Evolutionary conservation across 139 green algal species (phyloP), one percentile per base, ranked within the genome.

Genomic region (Monoraphidium neglectum): DNA sequence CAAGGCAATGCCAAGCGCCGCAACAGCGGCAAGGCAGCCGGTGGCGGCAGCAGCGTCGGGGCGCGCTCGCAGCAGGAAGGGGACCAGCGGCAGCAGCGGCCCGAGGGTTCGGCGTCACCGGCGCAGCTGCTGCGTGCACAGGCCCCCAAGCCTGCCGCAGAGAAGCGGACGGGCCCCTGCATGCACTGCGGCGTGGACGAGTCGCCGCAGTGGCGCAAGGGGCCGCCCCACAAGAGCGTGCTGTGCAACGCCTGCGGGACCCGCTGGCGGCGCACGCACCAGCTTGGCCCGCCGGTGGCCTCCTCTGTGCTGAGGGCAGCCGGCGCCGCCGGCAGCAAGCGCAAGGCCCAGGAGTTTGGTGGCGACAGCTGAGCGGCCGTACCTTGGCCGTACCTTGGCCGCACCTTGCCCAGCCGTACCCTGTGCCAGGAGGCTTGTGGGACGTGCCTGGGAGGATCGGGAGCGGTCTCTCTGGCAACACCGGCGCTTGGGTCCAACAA

Each of bases 231-330:
- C 24, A 81, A 85, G 67, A 86, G 89, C 46, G 75, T 91, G 62
- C 82, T 94, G 8, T 94, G 90, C 84, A 94, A 94, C 69, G 90
- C 90, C 37, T 94, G 90, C 73, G 90, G 90, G 46, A 92, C 88
- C 0, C 77, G 89, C 35, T 93, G 77, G 74, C 80, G 83, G 3
- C 76, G 83, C 40, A 87, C 79, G 10, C 68, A 83, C 69, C 79
- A 88, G 71, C 80, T 88, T 3, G 68, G 60, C 23, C 70, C 82
- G 2, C 62, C 73, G 10, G 68, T 79, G 1, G 62, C 73, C 5
- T 79, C 73, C 15, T 65, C 49, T 2, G 73, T 63, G n/a, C 60
- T n/a, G n/a, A n/a, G n/a, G n/a, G n/a, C n/a, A n/a, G n/a, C n/a
- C n/a, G n/a, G n/a, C n/a, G n/a, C n/a, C n/a, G n/a, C n/a, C n/a